Conservation (phyloP, 2,329 filamentous ascomycete species). For the Diaporthe amygdali region DNA sequence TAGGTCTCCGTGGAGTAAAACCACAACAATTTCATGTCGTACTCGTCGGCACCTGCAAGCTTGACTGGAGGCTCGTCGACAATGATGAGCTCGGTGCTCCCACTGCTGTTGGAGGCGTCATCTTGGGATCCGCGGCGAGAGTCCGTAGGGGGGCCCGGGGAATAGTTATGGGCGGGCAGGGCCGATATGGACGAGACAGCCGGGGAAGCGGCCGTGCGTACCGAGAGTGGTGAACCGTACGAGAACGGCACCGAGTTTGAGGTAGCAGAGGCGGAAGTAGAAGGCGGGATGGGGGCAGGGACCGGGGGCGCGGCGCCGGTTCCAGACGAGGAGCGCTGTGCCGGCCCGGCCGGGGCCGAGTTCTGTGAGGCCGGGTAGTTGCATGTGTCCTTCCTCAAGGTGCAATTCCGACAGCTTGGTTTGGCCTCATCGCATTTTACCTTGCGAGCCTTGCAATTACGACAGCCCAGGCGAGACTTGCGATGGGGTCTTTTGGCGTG, state of each 20-base stretch:
- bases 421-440: constrained; percentile 60
- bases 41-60: constrained; percentile 39
- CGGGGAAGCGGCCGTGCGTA: constrained; percentile 9
- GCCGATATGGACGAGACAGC: constrained; percentile 1
- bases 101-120: constrained; percentile 16
- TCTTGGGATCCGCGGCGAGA: constrained; percentile 22
- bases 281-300: not conserved
- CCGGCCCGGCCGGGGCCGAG: not conserved
- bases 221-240: constrained; percentile 20
- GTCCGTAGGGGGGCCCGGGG: not conserved
- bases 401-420: constrained; percentile 56
- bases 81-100: constrained; percentile 35
- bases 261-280: not conserved
- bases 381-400: constrained; percentile 52
- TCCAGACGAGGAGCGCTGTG: constrained; percentile 25
- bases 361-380: constrained; percentile 42
- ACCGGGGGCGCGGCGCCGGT: not conserved
- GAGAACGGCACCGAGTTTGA: not conserved
- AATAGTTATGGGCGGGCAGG: not conserved
- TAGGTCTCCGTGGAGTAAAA: constrained; percentile 56
- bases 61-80: constrained; percentile 42
- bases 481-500: constrained; percentile 58
- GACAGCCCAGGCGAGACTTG: constrained; percentile 59
- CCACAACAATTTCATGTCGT: constrained; percentile 61
- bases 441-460: constrained; percentile 60